phyloP scores from a whole-genome alignment of 371 early-diverging fungal genomes.

The Mucor indicus region DNA sequence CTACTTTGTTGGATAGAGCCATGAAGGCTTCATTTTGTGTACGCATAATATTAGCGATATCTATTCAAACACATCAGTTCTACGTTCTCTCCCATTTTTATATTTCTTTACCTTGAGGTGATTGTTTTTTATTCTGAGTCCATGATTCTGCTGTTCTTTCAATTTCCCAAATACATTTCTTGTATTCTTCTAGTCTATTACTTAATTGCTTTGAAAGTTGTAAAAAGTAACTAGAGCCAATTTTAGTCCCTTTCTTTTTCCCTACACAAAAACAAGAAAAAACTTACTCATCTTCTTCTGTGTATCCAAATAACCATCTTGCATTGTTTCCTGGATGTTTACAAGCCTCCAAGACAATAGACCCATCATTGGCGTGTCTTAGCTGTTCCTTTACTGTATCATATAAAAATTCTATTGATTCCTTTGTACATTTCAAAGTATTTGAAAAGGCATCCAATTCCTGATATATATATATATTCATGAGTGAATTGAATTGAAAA shows the following conservation, averaged over 20 bases:
- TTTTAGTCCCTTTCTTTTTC: not conserved
- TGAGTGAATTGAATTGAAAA: too few species aligned
- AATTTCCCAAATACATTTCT: slow-evolving; percentile 42
- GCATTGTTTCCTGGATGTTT: slow-evolving; percentile 31
- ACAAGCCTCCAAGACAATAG: slow-evolving; percentile 35
- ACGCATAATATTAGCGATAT: slow-evolving; percentile 54
- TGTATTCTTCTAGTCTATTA: slow-evolving; percentile 34
- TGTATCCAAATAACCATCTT: slow-evolving; percentile 43
- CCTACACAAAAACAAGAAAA: not conserved
- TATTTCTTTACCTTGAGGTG: slow-evolving; percentile 39
- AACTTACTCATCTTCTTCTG: slow-evolving; percentile 39
- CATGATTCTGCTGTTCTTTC: slow-evolving; percentile 39
- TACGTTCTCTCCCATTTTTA: not conserved
- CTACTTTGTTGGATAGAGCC: slow-evolving; percentile 57
- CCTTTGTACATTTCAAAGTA: slow-evolving; percentile 25
- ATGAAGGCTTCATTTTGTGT: slow-evolving; percentile 66
- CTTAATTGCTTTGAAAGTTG: slow-evolving; percentile 22
- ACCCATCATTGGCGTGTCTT: slow-evolving; percentile 37
- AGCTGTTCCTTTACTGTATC: slow-evolving; percentile 30
- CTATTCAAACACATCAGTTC: slow-evolving; percentile 12
- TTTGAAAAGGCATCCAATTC: slow-evolving; percentile 36
- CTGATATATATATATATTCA: slow-evolving; percentile 20
- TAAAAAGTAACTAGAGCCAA: slow-evolving; percentile 30
- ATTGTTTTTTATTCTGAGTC: slow-evolving; percentile 28
- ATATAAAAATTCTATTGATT: slow-evolving; percentile 25